These are phyloP conservation scores for Penicillium concentricum DNA, from an alignment of 2,329 filamentous ascomycete species.

Conservation along the genomic window DNA sequence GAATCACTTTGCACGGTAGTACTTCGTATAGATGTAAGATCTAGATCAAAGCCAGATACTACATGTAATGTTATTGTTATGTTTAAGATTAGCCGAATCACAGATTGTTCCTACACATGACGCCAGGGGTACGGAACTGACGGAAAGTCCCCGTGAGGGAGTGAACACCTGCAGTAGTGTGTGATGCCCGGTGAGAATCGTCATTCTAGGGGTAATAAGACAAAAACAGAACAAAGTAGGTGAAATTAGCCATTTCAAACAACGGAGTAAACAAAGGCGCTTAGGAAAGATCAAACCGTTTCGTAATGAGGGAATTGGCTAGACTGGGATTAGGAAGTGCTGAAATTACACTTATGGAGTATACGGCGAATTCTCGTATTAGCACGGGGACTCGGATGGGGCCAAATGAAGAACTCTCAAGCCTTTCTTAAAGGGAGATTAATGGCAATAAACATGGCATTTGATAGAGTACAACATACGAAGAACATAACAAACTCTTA, in stretches of 20 bases:
- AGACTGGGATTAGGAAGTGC: neutral
- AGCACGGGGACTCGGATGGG: neutral
- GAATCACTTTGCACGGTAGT: neutral
- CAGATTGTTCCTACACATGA: conserved; percentile 19
- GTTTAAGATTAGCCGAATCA: neutral
- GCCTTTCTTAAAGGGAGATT: neutral
- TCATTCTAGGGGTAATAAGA: conserved; percentile 11
- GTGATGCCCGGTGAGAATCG: conserved; percentile 12
- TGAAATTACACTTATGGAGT: neutral
- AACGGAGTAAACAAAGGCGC: neutral
- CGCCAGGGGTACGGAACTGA: conserved; percentile 20
- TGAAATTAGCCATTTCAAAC: neutral
- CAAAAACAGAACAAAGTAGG: neutral
- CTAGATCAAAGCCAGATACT: neutral
- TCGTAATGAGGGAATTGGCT: neutral
- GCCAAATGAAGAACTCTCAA: neutral
- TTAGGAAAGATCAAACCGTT: neutral
- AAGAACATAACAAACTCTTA: neutral
- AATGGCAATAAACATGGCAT: neutral
- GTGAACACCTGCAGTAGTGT: conserved; percentile 2
- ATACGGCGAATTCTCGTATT: conserved; percentile 5
- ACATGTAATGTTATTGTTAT: neutral
- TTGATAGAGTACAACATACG: neutral
- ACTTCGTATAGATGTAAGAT: neutral
- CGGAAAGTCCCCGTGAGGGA: neutral